A percentile compares a stretch with the other conserved stretches of the same genome.
Evolutionary conservation across 2,329 filamentous ascomycete genomes (phyloP).

Genomic region (Colletotrichum sp.): DNA sequence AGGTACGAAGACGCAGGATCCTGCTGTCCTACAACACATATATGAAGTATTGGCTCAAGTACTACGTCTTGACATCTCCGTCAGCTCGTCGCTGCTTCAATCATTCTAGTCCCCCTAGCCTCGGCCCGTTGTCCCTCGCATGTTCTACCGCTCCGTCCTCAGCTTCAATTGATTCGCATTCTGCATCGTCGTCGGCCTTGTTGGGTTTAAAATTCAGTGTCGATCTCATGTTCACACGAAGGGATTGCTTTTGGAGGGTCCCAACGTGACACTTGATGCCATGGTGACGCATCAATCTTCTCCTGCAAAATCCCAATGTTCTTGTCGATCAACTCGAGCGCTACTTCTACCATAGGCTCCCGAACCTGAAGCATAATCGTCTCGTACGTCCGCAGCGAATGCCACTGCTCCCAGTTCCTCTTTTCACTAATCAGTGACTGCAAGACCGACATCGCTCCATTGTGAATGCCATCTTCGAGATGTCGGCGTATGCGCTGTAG

Average conservation of each 20-base stretch:
- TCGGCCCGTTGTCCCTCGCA: too few relatives aligned
- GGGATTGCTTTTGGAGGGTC: rapidly evolving
- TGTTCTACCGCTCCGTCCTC: too few relatives aligned
- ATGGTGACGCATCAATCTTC: neutral
- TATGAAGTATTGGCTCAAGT: too few relatives aligned
- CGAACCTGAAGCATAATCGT: neutral
- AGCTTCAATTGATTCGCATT: too few relatives aligned
- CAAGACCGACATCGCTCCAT: neutral
- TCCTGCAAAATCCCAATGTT: neutral
- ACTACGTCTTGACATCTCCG: too few relatives aligned
- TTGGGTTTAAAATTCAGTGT: neutral
- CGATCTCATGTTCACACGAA: neutral
- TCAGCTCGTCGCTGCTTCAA: too few relatives aligned
- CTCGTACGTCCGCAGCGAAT: neutral
- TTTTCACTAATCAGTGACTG: neutral
- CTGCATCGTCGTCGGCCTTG: too few relatives aligned
- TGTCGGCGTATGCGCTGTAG: neutral
- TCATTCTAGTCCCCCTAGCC: too few relatives aligned
- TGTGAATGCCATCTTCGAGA: neutral
- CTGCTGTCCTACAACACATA: too few relatives aligned
- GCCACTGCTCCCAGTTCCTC: neutral
- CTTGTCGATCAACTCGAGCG: neutral
- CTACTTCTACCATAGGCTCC: neutral
- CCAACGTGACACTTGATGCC: neutral
- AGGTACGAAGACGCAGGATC: too few relatives aligned